These are phyloP conservation scores for Cladophialophora carrionii DNA, from an alignment of 2,329 filamentous ascomycete species.

Conservation along the genomic window DNA sequence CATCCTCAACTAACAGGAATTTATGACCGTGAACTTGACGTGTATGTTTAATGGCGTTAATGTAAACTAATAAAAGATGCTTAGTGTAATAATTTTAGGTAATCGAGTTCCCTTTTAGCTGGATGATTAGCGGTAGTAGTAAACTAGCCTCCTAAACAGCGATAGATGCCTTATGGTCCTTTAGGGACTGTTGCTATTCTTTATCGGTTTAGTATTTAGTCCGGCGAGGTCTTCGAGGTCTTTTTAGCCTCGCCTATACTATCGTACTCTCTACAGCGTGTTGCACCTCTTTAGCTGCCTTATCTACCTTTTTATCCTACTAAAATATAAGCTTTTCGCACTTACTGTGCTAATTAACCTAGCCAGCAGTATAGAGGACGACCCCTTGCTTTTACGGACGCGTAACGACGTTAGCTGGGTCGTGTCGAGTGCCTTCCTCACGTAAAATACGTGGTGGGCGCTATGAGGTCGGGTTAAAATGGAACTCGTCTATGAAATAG, in stretches of 20 bases:
- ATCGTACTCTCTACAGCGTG: not conserved
- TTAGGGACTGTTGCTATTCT: not conserved
- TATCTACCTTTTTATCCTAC: not conserved
- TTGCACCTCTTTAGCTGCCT: not conserved
- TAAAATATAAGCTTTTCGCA: not conserved
- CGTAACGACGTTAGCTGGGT: not conserved
- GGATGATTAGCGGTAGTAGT: not conserved
- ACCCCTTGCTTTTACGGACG: not conserved
- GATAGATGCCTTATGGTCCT: not conserved
- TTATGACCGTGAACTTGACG: not conserved
- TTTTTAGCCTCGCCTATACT: not conserved
- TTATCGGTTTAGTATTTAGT: not conserved
- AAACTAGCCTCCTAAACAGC: not conserved
- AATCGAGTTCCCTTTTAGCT: not conserved
- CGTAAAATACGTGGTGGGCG: not conserved
- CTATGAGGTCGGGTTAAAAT: not conserved
- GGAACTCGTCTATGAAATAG: not conserved
- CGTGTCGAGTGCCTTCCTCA: not conserved
- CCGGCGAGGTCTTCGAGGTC: not conserved
- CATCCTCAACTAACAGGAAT: not conserved
- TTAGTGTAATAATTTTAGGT: not conserved
- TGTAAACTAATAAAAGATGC: not conserved
- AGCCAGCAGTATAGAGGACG: not conserved
- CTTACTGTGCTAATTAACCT: not conserved
- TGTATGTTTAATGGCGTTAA: not conserved